Percentiles rank a stretch among this genome's conserved stretches.
phyloP scores from a whole-genome alignment of 495 filamentous ascomycete genomes.

The Neurospora sp. region DNA sequence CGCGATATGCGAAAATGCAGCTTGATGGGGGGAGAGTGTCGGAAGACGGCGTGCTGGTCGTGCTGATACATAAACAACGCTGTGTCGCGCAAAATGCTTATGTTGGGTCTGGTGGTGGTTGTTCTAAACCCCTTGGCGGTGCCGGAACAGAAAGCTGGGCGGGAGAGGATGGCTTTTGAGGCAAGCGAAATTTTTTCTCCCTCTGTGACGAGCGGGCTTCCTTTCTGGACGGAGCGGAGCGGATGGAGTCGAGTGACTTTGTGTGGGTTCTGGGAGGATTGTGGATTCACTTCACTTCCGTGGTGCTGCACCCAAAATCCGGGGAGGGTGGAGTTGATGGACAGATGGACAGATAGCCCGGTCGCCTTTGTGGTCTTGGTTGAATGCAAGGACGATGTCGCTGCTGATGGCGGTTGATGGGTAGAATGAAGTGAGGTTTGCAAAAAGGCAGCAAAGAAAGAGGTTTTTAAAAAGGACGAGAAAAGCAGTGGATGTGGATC shows the following conservation, averaged over 20 bases:
- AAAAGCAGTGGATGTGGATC: neutral
- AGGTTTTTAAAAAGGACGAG: neutral
- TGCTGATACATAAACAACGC: slow-evolving; percentile 51
- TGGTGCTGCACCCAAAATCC: neutral
- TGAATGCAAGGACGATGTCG: neutral
- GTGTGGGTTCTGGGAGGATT: neutral
- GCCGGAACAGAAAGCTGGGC: neutral
- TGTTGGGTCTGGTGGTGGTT: slow-evolving; percentile 23
- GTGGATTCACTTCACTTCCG: neutral
- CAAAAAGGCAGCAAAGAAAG: neutral
- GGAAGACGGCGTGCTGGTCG: slow-evolving; percentile 42
- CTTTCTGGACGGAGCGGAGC: neutral
- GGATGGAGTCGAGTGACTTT: neutral
- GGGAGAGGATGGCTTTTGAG: neutral
- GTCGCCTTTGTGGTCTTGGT: neutral
- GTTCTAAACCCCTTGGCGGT: slow-evolving; percentile 1
- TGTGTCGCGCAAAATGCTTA: slow-evolving; percentile 30
- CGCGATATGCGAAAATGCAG: slow-evolving; percentile 90
- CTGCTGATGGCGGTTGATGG: neutral
- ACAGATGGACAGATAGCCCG: neutral
- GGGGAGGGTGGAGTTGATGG: neutral
- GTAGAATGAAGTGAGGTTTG: neutral
- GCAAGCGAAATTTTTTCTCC: neutral
- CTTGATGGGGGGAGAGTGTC: slow-evolving; percentile 80
- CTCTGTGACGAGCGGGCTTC: neutral